Evolutionary conservation across 148 eudicot species (phyloP).

Genomic region (Amaranthus hypochondriacus): DNA sequence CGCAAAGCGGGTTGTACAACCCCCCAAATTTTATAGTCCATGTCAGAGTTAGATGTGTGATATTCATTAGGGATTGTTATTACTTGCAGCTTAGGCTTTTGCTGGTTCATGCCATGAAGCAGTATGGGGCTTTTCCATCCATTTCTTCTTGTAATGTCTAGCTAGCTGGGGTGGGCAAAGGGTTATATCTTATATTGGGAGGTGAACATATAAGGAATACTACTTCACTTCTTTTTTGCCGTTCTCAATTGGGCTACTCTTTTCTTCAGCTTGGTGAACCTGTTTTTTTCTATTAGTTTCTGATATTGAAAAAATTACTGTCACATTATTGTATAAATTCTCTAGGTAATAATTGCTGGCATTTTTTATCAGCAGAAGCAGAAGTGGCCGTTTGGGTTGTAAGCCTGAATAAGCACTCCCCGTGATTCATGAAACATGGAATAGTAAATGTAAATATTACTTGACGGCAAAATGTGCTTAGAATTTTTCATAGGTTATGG

Average conservation of each 20-base stretch:
- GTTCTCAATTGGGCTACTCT: constrained; percentile 21
- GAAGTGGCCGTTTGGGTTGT: background rate
- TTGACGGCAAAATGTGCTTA: background rate
- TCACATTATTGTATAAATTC: constrained; percentile 20
- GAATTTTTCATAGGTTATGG: background rate
- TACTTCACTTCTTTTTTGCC: constrained; percentile 23
- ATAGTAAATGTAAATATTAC: constrained; percentile 1
- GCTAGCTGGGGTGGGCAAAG: constrained; percentile 14
- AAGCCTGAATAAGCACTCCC: background rate
- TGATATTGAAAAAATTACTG: constrained; percentile 15
- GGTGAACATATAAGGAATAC: constrained; percentile 29
- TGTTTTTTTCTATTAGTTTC: constrained; percentile 1
- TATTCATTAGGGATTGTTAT: constrained; percentile 32
- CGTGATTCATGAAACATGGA: background rate
- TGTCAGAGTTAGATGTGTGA: constrained; percentile 31
- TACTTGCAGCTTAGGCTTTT: constrained; percentile 30
- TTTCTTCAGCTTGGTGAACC: constrained; percentile 16
- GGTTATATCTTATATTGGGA: constrained; percentile 24
- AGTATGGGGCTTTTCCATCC: constrained; percentile 20
- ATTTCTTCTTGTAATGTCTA: constrained; percentile 27
- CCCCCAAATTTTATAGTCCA: constrained; percentile 26
- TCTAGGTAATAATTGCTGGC: constrained; percentile 10
- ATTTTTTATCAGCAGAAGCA: constrained; percentile 15
- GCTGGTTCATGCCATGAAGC: constrained; percentile 7
- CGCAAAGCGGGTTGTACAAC: constrained; percentile 19